Percentiles rank a stretch among this genome's conserved stretches.
phyloP scores from a whole-genome alignment of 331 rosid species.

The Pyracantha coccinea region DNA sequence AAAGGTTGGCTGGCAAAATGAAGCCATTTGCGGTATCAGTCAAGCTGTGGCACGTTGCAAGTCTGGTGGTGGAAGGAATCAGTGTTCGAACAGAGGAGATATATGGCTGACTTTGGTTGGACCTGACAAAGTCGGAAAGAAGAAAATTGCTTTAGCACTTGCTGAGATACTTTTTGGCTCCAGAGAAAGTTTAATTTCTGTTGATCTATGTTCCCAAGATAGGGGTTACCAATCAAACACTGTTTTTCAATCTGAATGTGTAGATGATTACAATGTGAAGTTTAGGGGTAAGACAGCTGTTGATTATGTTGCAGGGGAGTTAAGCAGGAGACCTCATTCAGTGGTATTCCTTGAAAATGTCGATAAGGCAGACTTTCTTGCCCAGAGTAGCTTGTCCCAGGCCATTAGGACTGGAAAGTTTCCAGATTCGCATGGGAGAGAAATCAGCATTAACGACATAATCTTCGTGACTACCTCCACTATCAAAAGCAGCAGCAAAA shows the following conservation, averaged over 20 bases:
- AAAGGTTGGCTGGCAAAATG: constrained; percentile 74
- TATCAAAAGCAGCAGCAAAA: constrained; percentile 14
- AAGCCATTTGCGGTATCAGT: constrained; percentile 53
- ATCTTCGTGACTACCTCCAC: constrained; percentile 46
- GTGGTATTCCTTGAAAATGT: constrained; percentile 71
- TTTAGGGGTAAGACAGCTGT: constrained; percentile 57
- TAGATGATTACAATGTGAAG: constrained; percentile 38
- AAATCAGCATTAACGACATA: constrained; percentile 51
- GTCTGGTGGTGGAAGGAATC: constrained; percentile 37
- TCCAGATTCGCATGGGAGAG: constrained; percentile 63
- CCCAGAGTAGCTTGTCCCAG: constrained; percentile 55
- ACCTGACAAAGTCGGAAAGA: constrained; percentile 76
- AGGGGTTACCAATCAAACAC: constrained; percentile 25
- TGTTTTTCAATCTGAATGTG: constrained; percentile 28
- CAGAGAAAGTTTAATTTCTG: constrained; percentile 43
- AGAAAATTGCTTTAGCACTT: constrained; percentile 59
- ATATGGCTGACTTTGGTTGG: constrained; percentile 80
- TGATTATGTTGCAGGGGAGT: constrained; percentile 67
- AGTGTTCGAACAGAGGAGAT: constrained; percentile 49
- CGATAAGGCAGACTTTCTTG: constrained; percentile 57
- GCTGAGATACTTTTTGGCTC: constrained; percentile 53
- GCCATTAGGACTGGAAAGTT: constrained; percentile 73
- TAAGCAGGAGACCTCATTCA: constrained; percentile 58
- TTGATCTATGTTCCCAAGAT: constrained; percentile 49
- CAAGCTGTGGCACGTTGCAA: constrained; percentile 39